These are phyloP conservation scores for Amylostereum chailletii DNA, from an alignment of 1,284 basidiomycete genomes.

Conservation along the genomic window DNA sequence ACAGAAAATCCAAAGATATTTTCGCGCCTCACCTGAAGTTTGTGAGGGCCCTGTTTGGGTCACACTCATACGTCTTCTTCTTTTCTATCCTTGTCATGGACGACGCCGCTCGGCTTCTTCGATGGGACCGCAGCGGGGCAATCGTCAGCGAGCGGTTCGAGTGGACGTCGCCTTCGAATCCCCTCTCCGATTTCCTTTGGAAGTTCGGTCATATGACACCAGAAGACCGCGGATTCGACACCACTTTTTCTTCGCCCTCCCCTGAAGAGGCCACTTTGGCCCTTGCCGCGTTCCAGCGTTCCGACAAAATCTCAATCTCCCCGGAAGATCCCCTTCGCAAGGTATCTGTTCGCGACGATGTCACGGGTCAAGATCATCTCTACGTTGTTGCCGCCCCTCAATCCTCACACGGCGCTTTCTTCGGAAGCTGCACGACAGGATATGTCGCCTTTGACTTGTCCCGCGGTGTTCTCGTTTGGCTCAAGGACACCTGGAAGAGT, in stretches of 20 bases:
- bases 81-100: neutral
- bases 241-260: neutral
- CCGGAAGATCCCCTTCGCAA: neutral
- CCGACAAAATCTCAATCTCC: neutral
- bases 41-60: neutral
- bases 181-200: neutral
- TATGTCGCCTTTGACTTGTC: neutral
- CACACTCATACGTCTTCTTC: neutral
- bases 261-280: neutral
- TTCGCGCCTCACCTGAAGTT: too few relatives aligned
- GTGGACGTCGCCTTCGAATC: neutral
- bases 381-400: neutral
- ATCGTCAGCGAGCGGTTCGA: neutral
- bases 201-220: neutral
- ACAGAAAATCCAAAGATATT: too few relatives aligned
- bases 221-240: neutral
- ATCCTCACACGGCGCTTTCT: neutral
- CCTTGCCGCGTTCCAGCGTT: neutral
- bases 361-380: neutral
- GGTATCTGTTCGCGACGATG: neutral
- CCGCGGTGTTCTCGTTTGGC: neutral
- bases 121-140: neutral
- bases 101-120: neutral
- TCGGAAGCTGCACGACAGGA: neutral
- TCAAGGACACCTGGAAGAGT: neutral